These are phyloP conservation scores for Suhomyces emberorum DNA, from an alignment of 805 yeast species.

Conservation along the genomic window DNA sequence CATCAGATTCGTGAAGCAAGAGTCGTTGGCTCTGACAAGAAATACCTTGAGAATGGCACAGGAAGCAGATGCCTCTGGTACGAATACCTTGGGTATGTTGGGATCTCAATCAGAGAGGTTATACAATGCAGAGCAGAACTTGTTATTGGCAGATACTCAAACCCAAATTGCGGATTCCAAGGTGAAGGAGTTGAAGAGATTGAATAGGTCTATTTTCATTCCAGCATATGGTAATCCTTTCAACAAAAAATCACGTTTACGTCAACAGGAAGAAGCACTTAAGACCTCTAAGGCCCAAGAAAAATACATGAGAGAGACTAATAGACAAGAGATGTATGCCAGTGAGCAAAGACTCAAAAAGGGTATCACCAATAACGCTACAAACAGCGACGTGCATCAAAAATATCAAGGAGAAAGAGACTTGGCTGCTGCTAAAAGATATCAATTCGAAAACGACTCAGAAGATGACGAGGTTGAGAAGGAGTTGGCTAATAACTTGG, in stretches of 20 bases:
- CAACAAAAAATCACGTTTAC: slow-evolving; percentile 71
- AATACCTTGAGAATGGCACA: slow-evolving; percentile 64
- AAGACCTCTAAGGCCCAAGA: slow-evolving; percentile 60
- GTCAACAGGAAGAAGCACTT: slow-evolving; percentile 68
- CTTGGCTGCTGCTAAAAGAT: slow-evolving; percentile 59
- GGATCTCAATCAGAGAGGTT: slow-evolving; percentile 92
- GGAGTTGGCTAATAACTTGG: slow-evolving; percentile 80
- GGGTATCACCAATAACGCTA: slow-evolving; percentile 49
- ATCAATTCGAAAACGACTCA: slow-evolving; percentile 83
- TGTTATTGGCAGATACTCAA: slow-evolving; percentile 77
- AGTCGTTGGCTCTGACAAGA: slow-evolving; percentile 79
- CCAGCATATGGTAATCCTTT: slow-evolving; percentile 83
- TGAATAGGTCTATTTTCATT: slow-evolving; percentile 78
- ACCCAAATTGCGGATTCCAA: slow-evolving; percentile 78
- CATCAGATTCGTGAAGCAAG: slow-evolving; percentile 79
- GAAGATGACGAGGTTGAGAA: slow-evolving; percentile 93
- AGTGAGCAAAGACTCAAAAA: slow-evolving; percentile 67
- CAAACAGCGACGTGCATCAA: slow-evolving; percentile 33
- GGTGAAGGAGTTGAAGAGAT: slow-evolving; percentile 72
- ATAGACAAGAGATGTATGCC: slow-evolving; percentile 54
- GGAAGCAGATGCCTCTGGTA: slow-evolving; percentile 44
- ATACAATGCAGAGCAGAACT: slow-evolving; percentile 72
- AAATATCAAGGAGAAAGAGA: slow-evolving; percentile 52
- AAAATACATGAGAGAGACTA: slow-evolving; percentile 58
- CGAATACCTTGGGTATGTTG: slow-evolving; percentile 82